Evolutionary conservation across 352 stramenopile species (phyloP), one percentile per base, ranked within the genome.

Genomic region (Aphanomyces invadans): DNA sequence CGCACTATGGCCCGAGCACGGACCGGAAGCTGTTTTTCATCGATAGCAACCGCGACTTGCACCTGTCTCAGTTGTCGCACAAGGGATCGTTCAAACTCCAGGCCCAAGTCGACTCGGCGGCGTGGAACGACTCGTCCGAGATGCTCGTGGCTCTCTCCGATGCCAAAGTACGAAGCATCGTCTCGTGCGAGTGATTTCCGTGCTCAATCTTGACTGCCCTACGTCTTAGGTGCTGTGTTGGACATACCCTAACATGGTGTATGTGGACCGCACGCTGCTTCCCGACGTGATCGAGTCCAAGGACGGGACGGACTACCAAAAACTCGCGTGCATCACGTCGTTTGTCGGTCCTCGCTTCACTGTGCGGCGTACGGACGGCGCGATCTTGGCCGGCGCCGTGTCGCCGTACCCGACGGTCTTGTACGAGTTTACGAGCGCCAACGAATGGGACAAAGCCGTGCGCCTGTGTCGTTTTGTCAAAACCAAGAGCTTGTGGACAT

Each of bases 381-480:
- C 89, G 2, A 74, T 94, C 12, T 70, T 98, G 3, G 88, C 76
- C 28, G 78, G 82, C 15, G 86, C 73, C 44, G 80, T 96, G 29
- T 82, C 84, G 15, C 82, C 84, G 2, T 95, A 97, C 69, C 75
- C 87, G 1, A 73, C 77, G 5, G 80, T 97, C 73, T 62, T 98
- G 25, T 90, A 96, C 73, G 84, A 95, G 72, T 95, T 96, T 64
- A 89, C 81, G 3, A 70, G 71, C 7, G 59, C 70, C 17, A 70
- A 78, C 2, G 86, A 95, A 51, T 98, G 92, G 91, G 89, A 97
- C 57, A 93, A 97, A 64, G 86, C 90, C 4, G 81, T 97, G 12
- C 79, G 91, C 3, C 73, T 98, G 12, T 98, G 92, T 52, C 87
- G 90, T 3, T 97, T 92, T 67, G 87, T 97, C 36, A 92, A 97